These are phyloP conservation scores for Aspergillus indologenus DNA, from an alignment of 495 filamentous ascomycete species.

Conservation along the genomic window DNA sequence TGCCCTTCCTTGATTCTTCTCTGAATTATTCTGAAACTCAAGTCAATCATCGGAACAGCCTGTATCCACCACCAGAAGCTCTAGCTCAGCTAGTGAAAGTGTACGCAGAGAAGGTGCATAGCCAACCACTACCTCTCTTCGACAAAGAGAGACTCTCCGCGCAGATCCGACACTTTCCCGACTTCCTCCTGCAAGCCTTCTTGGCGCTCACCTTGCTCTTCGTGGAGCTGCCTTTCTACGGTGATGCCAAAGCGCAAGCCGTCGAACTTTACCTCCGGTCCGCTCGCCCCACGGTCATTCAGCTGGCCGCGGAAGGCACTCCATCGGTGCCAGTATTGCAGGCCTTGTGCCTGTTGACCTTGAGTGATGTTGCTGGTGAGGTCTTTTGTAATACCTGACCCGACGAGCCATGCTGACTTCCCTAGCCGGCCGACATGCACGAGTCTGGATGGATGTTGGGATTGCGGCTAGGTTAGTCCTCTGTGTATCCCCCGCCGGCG, in stretches of 20 bases:
- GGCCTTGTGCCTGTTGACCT: constrained; percentile 8
- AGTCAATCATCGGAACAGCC: not conserved
- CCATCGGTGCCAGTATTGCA: constrained; percentile 1
- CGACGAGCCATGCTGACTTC: not conserved
- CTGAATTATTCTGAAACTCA: not conserved
- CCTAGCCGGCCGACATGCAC: constrained; percentile 3
- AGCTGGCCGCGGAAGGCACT: constrained; percentile 6
- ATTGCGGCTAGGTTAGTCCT: constrained; percentile 4
- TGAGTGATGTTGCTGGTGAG: constrained; percentile 9
- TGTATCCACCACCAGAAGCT: not conserved
- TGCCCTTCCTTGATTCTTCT: not conserved
- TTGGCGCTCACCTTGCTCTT: constrained; percentile 7
- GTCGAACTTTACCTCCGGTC: constrained; percentile 10
- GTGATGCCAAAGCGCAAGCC: not conserved
- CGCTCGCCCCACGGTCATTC: not conserved
- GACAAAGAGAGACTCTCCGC: not conserved
- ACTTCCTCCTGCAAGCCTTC: constrained; percentile 9
- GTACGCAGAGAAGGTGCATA: constrained; percentile 6
- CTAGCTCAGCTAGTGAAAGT: constrained; percentile 1
- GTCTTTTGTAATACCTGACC: not conserved
- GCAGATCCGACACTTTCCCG: not conserved
- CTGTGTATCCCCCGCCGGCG: not conserved
- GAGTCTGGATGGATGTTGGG: constrained; percentile 11
- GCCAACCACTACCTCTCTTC: constrained; percentile 10
- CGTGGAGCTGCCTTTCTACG: constrained; percentile 3